Percentiles rank a stretch among this genome's conserved stretches.
These are phyloP conservation scores for Bruguiera sexangula DNA, from an alignment of 345 rosid species.

Conservation along the genomic window DNA sequence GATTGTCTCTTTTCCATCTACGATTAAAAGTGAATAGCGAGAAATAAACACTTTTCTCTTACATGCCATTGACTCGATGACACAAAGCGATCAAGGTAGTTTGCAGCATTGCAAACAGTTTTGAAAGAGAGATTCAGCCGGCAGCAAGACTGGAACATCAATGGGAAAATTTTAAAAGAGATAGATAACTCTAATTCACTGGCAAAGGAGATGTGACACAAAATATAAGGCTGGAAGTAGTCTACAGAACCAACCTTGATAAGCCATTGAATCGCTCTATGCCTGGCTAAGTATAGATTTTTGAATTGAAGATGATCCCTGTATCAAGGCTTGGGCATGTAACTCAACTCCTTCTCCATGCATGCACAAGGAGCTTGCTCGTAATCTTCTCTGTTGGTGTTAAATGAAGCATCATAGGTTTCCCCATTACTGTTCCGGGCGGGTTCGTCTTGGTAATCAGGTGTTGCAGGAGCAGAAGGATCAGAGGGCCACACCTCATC, in stretches of 20 bases:
- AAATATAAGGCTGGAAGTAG: neutral
- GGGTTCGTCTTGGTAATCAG: neutral
- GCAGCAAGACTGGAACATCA: constrained; percentile 35
- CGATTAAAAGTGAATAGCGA: neutral
- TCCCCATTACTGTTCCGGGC: neutral
- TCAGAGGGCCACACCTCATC: constrained; percentile 46
- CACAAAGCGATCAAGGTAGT: constrained; percentile 57
- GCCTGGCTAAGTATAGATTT: constrained; percentile 25
- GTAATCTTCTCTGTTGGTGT: constrained; percentile 25
- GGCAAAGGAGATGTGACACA: neutral
- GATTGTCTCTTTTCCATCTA: neutral
- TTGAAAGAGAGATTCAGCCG: constrained; percentile 41
- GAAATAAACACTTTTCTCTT: constrained; percentile 18
- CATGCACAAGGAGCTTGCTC: constrained; percentile 19
- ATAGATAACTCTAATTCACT: constrained; percentile 12
- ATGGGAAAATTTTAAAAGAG: constrained; percentile 9
- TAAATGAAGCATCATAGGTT: neutral
- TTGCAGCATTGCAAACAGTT: constrained; percentile 52
- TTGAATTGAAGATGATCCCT: constrained; percentile 22
- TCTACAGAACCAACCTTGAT: constrained; percentile 24
- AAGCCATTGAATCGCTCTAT: constrained; percentile 41
- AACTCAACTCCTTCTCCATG: constrained; percentile 34
- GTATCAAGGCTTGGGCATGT: constrained; percentile 38
- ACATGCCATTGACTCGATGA: constrained; percentile 48
- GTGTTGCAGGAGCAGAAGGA: constrained; percentile 19